Conservation (phyloP, 352 stramenopile species). For the Pythium sp. region DNA sequence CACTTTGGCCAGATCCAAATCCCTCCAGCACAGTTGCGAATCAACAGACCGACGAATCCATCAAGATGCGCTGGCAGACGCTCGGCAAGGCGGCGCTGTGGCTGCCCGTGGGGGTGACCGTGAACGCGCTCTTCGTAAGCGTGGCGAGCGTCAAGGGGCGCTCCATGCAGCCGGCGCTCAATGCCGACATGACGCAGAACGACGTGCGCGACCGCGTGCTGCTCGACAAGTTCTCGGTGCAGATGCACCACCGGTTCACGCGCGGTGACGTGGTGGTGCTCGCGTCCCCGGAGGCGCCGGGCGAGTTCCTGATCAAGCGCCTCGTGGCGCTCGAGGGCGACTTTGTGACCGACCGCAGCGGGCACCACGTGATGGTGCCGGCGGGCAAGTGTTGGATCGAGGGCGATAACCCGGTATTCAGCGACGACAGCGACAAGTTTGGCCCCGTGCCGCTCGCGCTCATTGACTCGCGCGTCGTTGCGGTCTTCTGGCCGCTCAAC, state of each 20-base stretch:
- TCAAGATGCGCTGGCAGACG: conserved; percentile 58
- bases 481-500: conserved; percentile 72
- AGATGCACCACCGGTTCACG: conserved; percentile 57
- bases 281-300: conserved; percentile 51
- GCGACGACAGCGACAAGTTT: conserved; percentile 78
- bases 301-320: conserved; percentile 73
- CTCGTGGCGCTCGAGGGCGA: conserved; percentile 77
- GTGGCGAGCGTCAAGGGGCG: conserved; percentile 69
- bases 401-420: conserved; percentile 71
- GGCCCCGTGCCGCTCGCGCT: conserved; percentile 76
- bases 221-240: conserved; percentile 84
- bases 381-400: conserved; percentile 86
- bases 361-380: conserved; percentile 40
- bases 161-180: conserved; percentile 83
- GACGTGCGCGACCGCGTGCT: conserved; percentile 75
- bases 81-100: conserved; percentile 63
- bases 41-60: not conserved
- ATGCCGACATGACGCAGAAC: conserved; percentile 64
- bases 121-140: conserved; percentile 76
- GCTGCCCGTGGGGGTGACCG: conserved; percentile 73
- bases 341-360: conserved; percentile 50
- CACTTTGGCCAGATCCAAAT: not conserved
- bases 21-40: not conserved
- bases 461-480: conserved; percentile 74
- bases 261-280: conserved; percentile 83